Conservation (phyloP, 148 eudicot genomes). For the Rhododendron ovatum region DNA sequence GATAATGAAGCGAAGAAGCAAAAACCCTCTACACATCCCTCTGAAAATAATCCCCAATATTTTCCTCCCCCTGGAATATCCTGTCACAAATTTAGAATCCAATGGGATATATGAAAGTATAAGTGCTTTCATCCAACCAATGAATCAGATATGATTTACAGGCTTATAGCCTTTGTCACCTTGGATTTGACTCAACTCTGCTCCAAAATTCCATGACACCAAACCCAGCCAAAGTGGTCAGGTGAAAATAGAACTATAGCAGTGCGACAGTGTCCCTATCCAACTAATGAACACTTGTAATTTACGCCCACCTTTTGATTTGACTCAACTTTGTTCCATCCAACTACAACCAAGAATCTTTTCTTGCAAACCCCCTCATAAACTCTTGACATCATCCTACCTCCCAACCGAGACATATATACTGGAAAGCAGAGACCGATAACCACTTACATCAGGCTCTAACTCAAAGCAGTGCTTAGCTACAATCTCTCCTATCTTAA, state of each 20-base stretch:
- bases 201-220: background rate
- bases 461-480: conserved; percentile 61
- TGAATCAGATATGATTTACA: background rate
- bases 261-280: background rate
- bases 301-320: background rate
- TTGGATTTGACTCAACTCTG: background rate
- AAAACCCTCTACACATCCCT: background rate
- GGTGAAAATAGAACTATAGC: background rate
- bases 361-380: conserved; percentile 37
- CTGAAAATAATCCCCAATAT: background rate
- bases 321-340: conserved; percentile 27
- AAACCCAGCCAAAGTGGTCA: background rate
- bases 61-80: background rate
- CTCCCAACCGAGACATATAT: conserved; percentile 66
- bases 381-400: conserved; percentile 71
- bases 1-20: background rate
- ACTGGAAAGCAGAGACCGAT: conserved; percentile 60
- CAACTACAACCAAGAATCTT: conserved; percentile 68
- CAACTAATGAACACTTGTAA: background rate
- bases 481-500: conserved; percentile 71
- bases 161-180: background rate
- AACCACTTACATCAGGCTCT: conserved; percentile 60
- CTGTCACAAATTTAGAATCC: background rate
- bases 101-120: background rate
- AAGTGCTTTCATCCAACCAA: background rate